Evolutionary conservation across 257 asterid species (phyloP).

Genomic region (Plantago ovata): DNA sequence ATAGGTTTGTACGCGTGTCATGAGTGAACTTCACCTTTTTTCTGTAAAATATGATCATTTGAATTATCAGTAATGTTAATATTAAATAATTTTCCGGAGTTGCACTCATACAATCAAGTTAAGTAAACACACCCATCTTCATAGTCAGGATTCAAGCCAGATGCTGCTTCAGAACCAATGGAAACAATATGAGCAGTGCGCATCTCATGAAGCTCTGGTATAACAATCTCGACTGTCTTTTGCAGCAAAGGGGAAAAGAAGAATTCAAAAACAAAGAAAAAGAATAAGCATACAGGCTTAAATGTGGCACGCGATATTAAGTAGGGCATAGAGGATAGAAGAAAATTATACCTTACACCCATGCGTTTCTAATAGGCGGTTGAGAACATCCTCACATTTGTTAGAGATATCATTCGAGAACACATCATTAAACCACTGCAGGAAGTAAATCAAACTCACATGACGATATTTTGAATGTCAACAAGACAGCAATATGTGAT

Average conservation of each 20-base stretch:
- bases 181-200: conserved; percentile 84
- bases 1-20: conserved; percentile 81
- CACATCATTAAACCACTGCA: conserved; percentile 95
- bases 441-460: conserved; percentile 14
- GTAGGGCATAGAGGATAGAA: conserved; percentile 17
- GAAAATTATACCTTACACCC: conserved; percentile 70
- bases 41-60: conserved; percentile 36
- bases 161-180: conserved; percentile 80
- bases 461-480: conserved; percentile 18
- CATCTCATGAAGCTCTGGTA: conserved; percentile 96
- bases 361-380: conserved; percentile 60
- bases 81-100: too few relatives aligned
- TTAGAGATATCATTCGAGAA: conserved; percentile 77
- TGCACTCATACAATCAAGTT: conserved; percentile 9
- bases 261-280: conserved; percentile 21
- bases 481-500: conserved; percentile 9
- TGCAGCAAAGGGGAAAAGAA: conserved; percentile 26
- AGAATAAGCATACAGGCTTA: conserved; percentile 9
- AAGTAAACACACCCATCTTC: conserved; percentile 73
- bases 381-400: conserved; percentile 79
- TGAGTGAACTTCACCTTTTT: conserved; percentile 51
- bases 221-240: conserved; percentile 78
- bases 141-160: conserved; percentile 61
- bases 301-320: conserved; percentile 13
- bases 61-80: conserved; percentile 19